Evolutionary conservation across 192 early-diverging fungal species (phyloP).

Genomic region (Spizellomyces sp.): DNA sequence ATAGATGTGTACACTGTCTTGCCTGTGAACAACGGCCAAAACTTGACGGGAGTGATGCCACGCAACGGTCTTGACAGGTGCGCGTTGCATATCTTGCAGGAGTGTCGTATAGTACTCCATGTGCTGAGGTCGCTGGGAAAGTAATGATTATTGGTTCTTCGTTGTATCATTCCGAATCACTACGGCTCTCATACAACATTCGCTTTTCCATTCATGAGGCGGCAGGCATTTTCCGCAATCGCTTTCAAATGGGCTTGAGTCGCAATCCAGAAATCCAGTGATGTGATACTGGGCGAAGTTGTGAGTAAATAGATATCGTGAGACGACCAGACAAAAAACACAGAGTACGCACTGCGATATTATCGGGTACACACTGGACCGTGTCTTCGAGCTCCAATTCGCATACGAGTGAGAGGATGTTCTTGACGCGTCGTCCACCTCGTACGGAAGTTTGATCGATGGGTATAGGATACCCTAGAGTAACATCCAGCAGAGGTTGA

Average conservation of each 20-base stretch:
- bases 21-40: slow-evolving; percentile 69
- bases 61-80: slow-evolving; percentile 59
- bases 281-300: too few relatives aligned
- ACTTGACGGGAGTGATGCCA: slow-evolving; percentile 76
- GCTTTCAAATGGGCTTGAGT: background rate
- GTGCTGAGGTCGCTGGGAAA: background rate
- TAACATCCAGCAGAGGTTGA: background rate
- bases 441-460: background rate
- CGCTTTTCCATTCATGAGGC: slow-evolving; percentile 2
- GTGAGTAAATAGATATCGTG: too few relatives aligned
- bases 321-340: too few relatives aligned
- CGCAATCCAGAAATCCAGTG: background rate
- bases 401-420: too few relatives aligned
- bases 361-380: too few relatives aligned
- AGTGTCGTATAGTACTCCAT: background rate
- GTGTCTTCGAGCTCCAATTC: too few relatives aligned
- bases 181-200: background rate
- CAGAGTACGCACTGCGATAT: too few relatives aligned
- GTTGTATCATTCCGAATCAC: background rate
- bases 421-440: too few relatives aligned
- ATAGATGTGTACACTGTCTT: slow-evolving; percentile 70
- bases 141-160: background rate
- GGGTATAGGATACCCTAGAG: slow-evolving; percentile 5
- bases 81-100: background rate
- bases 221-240: background rate